Conservation (phyloP, 305 asterid genomes). For the Fraxinus greggii region DNA sequence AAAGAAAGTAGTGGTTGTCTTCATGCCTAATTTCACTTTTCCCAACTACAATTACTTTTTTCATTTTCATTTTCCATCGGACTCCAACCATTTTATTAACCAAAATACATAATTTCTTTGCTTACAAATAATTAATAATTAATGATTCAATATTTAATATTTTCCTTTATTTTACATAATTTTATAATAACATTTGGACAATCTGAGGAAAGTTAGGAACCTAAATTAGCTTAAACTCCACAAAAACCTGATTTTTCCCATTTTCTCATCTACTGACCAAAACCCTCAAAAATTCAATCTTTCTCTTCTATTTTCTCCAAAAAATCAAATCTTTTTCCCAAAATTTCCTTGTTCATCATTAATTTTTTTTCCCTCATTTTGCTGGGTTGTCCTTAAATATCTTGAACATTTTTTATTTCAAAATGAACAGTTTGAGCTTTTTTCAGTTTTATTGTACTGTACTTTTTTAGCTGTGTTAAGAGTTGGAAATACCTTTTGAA, state of each 20-base stretch:
- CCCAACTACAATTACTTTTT: slow-evolving; percentile 65
- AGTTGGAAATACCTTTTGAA: slow-evolving; percentile 21
- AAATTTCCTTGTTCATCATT: slow-evolving; percentile 21
- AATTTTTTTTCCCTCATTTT: neutral
- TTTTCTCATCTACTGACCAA: slow-evolving; percentile 39
- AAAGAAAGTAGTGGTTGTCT: slow-evolving; percentile 56
- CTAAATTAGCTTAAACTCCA: slow-evolving; percentile 40
- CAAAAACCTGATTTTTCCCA: slow-evolving; percentile 40
- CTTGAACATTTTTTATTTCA: neutral
- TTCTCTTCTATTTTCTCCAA: slow-evolving; percentile 24
- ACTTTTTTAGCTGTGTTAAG: slow-evolving; percentile 14
- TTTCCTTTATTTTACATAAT: slow-evolving; percentile 31
- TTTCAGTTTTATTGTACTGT: slow-evolving; percentile 2
- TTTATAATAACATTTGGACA: slow-evolving; percentile 46
- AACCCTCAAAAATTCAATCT: slow-evolving; percentile 17
- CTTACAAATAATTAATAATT: slow-evolving; percentile 51
- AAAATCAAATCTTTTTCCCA: slow-evolving; percentile 18
- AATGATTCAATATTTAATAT: slow-evolving; percentile 44
- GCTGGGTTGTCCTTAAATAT: slow-evolving; percentile 1
- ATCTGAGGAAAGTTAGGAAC: slow-evolving; percentile 49
- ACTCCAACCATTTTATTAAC: slow-evolving; percentile 77
- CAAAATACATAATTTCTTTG: slow-evolving; percentile 66
- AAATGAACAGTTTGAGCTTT: slow-evolving; percentile 12
- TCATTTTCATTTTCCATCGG: slow-evolving; percentile 43
- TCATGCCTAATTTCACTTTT: slow-evolving; percentile 94